Evolutionary conservation across 1,284 basidiomycete genomes (phyloP).

Genomic region (Fomitopsis schrenkii): DNA sequence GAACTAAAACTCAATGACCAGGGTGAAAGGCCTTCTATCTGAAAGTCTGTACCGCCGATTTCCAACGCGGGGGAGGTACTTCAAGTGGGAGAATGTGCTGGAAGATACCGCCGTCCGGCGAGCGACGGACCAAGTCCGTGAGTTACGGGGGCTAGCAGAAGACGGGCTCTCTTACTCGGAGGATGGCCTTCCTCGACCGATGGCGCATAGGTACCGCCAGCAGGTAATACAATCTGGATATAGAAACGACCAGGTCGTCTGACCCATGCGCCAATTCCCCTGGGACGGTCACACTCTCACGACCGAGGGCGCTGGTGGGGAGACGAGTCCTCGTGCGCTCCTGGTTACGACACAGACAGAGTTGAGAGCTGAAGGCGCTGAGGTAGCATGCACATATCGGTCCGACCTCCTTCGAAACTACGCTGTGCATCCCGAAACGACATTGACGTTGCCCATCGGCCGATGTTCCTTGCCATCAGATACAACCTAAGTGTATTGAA

Average conservation of each 20-base stretch:
- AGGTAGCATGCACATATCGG: neutral
- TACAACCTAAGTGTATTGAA: neutral
- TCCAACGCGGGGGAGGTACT: neutral
- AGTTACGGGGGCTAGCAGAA: neutral
- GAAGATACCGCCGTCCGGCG: neutral
- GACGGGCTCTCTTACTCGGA: neutral
- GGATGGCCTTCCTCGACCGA: neutral
- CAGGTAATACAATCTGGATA: neutral
- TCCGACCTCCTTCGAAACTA: neutral
- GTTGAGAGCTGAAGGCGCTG: neutral
- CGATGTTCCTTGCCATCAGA: neutral
- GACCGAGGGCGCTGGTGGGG: constrained; percentile 48
- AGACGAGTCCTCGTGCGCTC: constrained; percentile 35
- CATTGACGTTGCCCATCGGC: neutral
- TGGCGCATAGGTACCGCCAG: neutral
- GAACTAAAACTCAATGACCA: neutral
- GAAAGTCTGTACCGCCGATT: neutral
- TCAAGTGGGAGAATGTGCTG: neutral
- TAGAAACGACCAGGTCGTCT: neutral
- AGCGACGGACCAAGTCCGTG: neutral
- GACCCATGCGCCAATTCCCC: neutral
- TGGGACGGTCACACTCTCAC: constrained; percentile 37
- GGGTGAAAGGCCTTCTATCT: neutral
- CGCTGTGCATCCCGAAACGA: neutral
- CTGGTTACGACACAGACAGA: neutral